These are phyloP conservation scores for Linnemannia zychae DNA, from an alignment of 192 early-diverging fungal genomes.

Conservation along the genomic window DNA sequence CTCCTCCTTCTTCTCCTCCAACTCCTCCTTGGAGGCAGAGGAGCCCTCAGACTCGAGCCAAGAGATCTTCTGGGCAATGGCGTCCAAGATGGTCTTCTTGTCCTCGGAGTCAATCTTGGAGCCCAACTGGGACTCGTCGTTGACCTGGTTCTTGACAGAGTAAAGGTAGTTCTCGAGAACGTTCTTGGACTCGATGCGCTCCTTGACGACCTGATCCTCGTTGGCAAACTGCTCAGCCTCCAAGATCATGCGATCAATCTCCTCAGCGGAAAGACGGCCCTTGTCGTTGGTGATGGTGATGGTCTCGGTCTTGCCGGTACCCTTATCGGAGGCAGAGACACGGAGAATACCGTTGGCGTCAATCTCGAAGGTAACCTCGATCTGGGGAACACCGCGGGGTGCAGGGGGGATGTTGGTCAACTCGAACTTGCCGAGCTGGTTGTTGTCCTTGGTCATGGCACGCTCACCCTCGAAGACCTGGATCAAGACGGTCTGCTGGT, in stretches of 20 bases:
- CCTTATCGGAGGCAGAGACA: conserved; percentile 96
- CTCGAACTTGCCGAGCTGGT: conserved; percentile 97
- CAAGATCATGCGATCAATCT: conserved; percentile 96
- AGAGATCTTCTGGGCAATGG: conserved; percentile 72
- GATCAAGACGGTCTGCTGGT: conserved; percentile 96
- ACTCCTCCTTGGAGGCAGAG: conserved; percentile 95
- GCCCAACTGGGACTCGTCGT: conserved; percentile 87
- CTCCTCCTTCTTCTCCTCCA: conserved; percentile 96
- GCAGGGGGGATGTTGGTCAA: conserved; percentile 94
- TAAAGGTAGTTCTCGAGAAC: conserved; percentile 93
- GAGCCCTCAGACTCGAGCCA: conserved; percentile 90
- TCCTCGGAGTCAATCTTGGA: conserved; percentile 90
- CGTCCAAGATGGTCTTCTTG: conserved; percentile 89
- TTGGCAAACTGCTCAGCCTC: conserved; percentile 96
- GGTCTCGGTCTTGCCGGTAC: conserved; percentile 95
- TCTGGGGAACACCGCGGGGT: conserved; percentile 96
- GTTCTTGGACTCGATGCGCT: conserved; percentile 92
- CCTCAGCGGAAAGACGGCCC: conserved; percentile 93
- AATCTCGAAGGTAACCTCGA: conserved; percentile 97
- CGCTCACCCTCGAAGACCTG: conserved; percentile 98
- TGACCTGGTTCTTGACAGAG: conserved; percentile 88
- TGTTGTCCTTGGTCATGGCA: conserved; percentile 98
- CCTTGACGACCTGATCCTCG: conserved; percentile 87
- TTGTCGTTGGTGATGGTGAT: conserved; percentile 99
- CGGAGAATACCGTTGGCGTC: conserved; percentile 95